Evolutionary conservation across 225 moss, liverwort and hornwort species (phyloP).

Genomic region (Climacium dendroides): DNA sequence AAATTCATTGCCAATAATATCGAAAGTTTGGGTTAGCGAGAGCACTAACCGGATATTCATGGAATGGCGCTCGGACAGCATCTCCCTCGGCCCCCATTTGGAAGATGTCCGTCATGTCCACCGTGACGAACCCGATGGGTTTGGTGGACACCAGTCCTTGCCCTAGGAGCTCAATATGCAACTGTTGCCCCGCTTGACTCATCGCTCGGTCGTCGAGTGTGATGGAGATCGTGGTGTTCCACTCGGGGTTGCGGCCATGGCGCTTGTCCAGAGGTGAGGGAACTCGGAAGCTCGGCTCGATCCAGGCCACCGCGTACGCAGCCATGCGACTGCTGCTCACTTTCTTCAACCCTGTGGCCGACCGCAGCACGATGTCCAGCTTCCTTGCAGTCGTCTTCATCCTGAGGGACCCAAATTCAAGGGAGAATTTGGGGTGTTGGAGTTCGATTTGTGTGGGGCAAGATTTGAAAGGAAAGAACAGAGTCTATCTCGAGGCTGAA

Average conservation of each 20-base stretch:
- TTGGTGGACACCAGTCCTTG: constrained; percentile 29
- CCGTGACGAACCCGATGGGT: constrained; percentile 27
- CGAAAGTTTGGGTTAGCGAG: background rate
- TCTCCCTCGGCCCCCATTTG: background rate
- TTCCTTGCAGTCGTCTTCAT: constrained; percentile 8
- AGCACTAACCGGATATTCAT: background rate
- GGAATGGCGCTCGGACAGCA: constrained; percentile 5
- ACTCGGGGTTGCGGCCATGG: constrained; percentile 28
- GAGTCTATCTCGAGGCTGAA: background rate
- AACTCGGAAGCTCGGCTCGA: constrained; percentile 28
- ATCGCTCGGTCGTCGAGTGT: constrained; percentile 11
- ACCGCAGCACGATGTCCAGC: constrained; percentile 28
- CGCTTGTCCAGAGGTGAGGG: constrained; percentile 25
- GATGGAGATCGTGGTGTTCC: constrained; percentile 37
- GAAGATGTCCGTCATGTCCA: constrained; percentile 21
- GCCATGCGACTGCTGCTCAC: constrained; percentile 15
- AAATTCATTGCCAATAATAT: background rate
- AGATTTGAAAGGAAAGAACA: no score
- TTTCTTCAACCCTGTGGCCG: constrained; percentile 30
- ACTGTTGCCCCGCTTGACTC: background rate
- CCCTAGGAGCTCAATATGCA: constrained; percentile 35
- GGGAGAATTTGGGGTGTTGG: background rate
- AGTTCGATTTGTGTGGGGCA: background rate
- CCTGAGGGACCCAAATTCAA: background rate
- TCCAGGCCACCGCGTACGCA: constrained; percentile 43